Evolutionary conservation across 768 basidiomycete species (phyloP), one percentile per base, ranked within the genome.

Genomic region (Suillus subaureus): DNA sequence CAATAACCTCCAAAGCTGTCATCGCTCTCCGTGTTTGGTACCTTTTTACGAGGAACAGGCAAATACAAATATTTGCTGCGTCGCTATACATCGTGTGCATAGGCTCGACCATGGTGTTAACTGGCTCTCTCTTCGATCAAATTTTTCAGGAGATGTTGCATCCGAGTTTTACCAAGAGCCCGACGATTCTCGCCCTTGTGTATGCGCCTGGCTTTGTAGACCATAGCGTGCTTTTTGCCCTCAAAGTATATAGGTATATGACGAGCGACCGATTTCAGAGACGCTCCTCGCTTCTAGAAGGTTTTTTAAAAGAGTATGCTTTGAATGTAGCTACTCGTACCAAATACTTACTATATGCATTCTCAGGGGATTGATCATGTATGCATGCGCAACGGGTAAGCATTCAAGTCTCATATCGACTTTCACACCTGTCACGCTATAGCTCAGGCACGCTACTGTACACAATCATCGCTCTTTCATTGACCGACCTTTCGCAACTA

Each of bases 21-120:
- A 64, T 66, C 42, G 31, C 65, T 54, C 33, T 66, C 33, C 63
- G 65, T 21, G 65, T 66, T n/a, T 66, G 65, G 65, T 65, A 64
- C 43, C 63, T 66, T 18, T 66, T 66, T n/a, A 9, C 43, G 33
- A 52, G 55, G 57, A 64, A 43, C 21, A 49, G 18, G n/a, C n/a
- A 28, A 40, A 55, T 66, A 31, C 49, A 31, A 64, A 21, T 31
- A 31, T 54, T 55, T 54, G 54, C 62, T 40, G 62, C 28, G 18
- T 23, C 18, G 13, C 26, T 57, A 21, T 66, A 35, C 51, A n/a
- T 33, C 26, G 26, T 35, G 31, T 66, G 62, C 54, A 40, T 52
- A 13, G 23, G 9, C 11, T 18, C 37, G 18, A 66, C 63, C 33
- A 12, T 35, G 3, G 40, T 37, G 13, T 11, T 63, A 9, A 26